These are phyloP conservation scores for Solanum verrucosum DNA, from an alignment of 257 asterid species.

Conservation along the genomic window DNA sequence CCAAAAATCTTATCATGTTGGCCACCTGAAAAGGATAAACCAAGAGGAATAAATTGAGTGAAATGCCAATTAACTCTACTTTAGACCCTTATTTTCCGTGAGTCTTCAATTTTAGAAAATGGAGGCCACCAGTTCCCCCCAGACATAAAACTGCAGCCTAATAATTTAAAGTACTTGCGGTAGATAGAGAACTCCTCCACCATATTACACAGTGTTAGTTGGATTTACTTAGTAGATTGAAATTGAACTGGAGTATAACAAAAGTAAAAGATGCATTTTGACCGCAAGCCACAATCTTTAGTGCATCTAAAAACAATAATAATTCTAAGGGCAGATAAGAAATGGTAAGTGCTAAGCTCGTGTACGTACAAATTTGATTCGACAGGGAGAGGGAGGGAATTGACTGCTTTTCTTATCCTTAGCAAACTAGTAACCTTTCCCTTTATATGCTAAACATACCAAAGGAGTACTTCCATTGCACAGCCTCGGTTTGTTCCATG, in stretches of 20 bases:
- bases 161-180: not conserved
- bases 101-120: not conserved
- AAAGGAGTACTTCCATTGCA: not conserved
- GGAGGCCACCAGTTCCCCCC: not conserved
- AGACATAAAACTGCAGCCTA: not conserved
- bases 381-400: not conserved
- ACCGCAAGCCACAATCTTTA: not conserved
- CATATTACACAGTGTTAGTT: not conserved
- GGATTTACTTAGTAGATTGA: not conserved
- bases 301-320: not conserved
- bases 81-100: not conserved
- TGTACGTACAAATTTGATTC: not conserved
- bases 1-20: conserved; percentile 73
- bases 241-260: not conserved
- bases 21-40: conserved; percentile 46
- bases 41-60: not conserved
- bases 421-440: not conserved
- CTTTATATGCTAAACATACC: not conserved
- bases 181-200: not conserved
- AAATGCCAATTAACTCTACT: not conserved
- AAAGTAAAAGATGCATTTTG: not conserved
- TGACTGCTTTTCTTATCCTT: not conserved
- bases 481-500: not conserved
- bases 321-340: not conserved
- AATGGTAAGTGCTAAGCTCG: not conserved